phyloP scores from a whole-genome alignment of 1,284 basidiomycete genomes.

The Moniliophthora roreri region DNA sequence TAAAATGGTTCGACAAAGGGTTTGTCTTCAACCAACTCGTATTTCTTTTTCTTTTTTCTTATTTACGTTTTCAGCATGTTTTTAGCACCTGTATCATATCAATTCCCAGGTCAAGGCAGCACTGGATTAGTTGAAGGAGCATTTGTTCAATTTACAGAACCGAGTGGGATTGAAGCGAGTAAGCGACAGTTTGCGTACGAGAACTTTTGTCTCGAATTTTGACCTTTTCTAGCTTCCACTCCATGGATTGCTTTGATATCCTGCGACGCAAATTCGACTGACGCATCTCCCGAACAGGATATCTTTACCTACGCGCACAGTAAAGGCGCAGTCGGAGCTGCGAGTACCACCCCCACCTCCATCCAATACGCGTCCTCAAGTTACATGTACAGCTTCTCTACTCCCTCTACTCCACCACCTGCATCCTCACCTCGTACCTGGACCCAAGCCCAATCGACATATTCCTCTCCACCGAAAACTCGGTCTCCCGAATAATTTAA shows the following conservation, averaged over 20 bases:
- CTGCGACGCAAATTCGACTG: background rate
- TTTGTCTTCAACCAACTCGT: background rate
- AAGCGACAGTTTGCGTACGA: background rate
- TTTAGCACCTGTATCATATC: too few relatives aligned
- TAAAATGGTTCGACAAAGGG: background rate
- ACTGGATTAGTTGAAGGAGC: too few relatives aligned
- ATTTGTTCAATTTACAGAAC: too few relatives aligned
- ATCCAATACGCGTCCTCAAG: background rate
- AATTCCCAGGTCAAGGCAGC: too few relatives aligned
- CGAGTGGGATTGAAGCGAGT: background rate
- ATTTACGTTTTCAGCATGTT: background rate
- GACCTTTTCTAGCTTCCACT: background rate
- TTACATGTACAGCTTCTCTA: background rate
- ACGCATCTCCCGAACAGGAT: background rate
- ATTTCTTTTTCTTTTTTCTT: background rate
- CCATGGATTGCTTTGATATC: constrained; percentile 1
- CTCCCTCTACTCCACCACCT: background rate
- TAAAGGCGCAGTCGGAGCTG: background rate
- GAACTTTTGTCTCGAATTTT: background rate
- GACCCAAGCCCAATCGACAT: too few relatives aligned
- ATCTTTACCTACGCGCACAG: background rate
- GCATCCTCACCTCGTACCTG: background rate
- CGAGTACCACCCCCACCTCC: background rate
- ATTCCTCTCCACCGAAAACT: too few relatives aligned
- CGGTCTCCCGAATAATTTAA: too few relatives aligned